Percentiles rank a stretch among this genome's conserved stretches.
phyloP scores from a whole-genome alignment of 345 rosid species.

The Carallia brachiata region DNA sequence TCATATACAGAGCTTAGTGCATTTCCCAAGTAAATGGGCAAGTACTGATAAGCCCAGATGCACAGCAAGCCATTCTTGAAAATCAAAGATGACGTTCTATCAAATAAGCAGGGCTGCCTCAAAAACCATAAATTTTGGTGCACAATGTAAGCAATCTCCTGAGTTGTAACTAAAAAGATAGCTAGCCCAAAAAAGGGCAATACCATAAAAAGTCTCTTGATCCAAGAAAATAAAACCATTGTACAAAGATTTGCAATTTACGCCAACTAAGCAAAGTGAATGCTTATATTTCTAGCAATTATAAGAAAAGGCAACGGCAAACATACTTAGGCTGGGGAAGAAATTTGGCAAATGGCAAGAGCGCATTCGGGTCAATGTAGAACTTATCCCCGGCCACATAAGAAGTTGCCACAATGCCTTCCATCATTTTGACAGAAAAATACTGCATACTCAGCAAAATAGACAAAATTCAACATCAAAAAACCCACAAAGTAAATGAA shows the following conservation, averaged over 20 bases:
- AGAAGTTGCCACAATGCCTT: constrained; percentile 90
- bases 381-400: constrained; percentile 74
- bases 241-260: background rate
- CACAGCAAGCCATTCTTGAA: too few relatives aligned
- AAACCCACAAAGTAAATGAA: background rate
- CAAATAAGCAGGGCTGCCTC: too few relatives aligned
- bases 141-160: too few relatives aligned
- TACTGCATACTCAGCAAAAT: constrained; percentile 25
- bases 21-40: too few relatives aligned
- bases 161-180: too few relatives aligned
- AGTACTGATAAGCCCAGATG: too few relatives aligned
- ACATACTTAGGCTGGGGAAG: constrained; percentile 91
- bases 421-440: constrained; percentile 91
- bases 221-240: background rate
- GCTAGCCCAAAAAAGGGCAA: too few relatives aligned
- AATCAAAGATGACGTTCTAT: too few relatives aligned
- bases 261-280: background rate
- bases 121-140: too few relatives aligned
- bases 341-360: constrained; percentile 81
- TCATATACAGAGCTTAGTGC: too few relatives aligned
- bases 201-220: background rate
- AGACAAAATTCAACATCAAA: background rate
- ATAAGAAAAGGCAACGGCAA: background rate
- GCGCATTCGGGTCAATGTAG: constrained; percentile 74
- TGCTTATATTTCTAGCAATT: background rate